These are phyloP conservation scores for Talaromyces adpressus DNA, from an alignment of 495 filamentous ascomycete species.

Conservation along the genomic window DNA sequence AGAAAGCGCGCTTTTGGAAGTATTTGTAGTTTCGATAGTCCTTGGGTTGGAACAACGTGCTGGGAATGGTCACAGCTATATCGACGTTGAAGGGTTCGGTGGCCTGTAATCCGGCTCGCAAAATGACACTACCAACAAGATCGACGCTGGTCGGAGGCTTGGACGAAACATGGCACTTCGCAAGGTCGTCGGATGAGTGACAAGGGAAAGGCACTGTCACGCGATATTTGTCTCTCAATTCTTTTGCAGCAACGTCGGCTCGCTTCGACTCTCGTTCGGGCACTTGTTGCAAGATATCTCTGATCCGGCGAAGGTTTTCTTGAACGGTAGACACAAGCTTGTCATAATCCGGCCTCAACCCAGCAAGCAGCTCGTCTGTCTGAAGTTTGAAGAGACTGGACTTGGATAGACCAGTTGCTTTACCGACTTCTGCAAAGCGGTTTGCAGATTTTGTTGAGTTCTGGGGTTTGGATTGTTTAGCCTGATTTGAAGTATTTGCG, in stretches of 20 bases:
- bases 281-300: conserved; percentile 65
- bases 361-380: conserved; percentile 71
- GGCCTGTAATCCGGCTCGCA: conserved; percentile 62
- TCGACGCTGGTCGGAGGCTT: conserved; percentile 71
- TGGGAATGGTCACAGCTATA: conserved; percentile 79
- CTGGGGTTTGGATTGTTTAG: not conserved
- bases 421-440: conserved; percentile 31
- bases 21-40: conserved; percentile 91
- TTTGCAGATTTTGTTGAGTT: not conserved
- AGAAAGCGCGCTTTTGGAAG: conserved; percentile 92
- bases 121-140: conserved; percentile 79
- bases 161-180: conserved; percentile 76
- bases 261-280: conserved; percentile 46
- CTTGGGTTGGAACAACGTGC: conserved; percentile 77
- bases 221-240: conserved; percentile 55
- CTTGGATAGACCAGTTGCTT: conserved; percentile 48
- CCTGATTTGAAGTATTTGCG: not conserved
- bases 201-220: conserved; percentile 75
- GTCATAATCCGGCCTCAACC: conserved; percentile 61
- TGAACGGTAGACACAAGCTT: conserved; percentile 60
- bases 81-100: conserved; percentile 58
- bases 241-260: conserved; percentile 59
- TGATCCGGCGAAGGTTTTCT: conserved; percentile 62
- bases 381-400: conserved; percentile 81
- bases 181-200: conserved; percentile 62